Evolutionary conservation across 2,329 filamentous ascomycete species (phyloP).

Genomic region (Lomentospora prolificans): DNA sequence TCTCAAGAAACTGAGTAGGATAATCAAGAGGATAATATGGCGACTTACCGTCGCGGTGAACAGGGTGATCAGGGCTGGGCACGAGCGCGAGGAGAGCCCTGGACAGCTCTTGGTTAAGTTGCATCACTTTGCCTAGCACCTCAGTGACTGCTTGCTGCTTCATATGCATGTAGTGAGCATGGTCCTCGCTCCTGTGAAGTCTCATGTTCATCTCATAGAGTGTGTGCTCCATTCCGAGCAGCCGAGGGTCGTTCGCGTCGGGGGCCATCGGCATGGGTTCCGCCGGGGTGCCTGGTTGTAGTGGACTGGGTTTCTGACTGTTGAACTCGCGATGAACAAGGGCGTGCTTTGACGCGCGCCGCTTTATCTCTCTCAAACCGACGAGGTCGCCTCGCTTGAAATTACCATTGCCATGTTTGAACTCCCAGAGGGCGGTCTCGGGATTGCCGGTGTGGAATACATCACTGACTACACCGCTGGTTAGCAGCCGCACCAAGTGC

Average conservation of each 20-base stretch:
- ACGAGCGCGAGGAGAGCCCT: constrained; percentile 64
- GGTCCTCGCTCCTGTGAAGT: constrained; percentile 75
- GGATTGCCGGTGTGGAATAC: constrained; percentile 94
- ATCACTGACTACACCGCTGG: constrained; percentile 64
- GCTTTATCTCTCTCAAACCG: constrained; percentile 88
- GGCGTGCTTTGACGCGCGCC: constrained; percentile 83
- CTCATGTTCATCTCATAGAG: constrained; percentile 71
- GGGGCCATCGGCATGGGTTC: constrained; percentile 63
- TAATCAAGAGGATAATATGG: not conserved
- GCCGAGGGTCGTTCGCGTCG: constrained; percentile 66
- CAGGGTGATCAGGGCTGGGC: constrained; percentile 57
- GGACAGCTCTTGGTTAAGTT: constrained; percentile 80
- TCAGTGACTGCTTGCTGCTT: constrained; percentile 79
- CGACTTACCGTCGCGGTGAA: constrained; percentile 71
- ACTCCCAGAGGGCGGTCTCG: constrained; percentile 94
- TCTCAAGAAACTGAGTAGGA: not conserved
- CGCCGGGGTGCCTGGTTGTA: constrained; percentile 62
- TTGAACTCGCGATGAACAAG: constrained; percentile 89
- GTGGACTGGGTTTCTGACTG: constrained; percentile 42
- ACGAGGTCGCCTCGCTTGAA: constrained; percentile 93
- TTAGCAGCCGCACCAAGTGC: too few species aligned
- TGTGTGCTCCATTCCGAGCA: constrained; percentile 69
- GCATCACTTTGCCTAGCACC: constrained; percentile 56
- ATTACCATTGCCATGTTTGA: constrained; percentile 94
- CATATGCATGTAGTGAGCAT: constrained; percentile 64